Percentiles rank a stretch among this genome's conserved stretches.
These are phyloP conservation scores for Catharanthus roseus DNA, from an alignment of 257 asterid species.

Conservation along the genomic window DNA sequence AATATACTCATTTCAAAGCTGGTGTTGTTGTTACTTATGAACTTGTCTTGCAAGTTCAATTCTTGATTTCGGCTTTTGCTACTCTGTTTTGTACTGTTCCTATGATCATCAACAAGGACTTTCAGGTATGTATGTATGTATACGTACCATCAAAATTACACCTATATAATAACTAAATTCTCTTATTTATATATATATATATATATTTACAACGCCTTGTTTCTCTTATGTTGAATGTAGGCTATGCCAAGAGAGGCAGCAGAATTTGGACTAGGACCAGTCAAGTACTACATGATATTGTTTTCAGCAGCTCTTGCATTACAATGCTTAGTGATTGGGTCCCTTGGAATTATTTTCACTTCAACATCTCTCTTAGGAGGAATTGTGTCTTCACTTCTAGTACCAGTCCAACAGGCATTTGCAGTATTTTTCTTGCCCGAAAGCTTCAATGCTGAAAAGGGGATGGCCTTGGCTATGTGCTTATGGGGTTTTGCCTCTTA, in stretches of 20 bases:
- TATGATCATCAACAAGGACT: constrained; percentile 32
- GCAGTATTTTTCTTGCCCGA: constrained; percentile 31
- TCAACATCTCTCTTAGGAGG: constrained; percentile 29
- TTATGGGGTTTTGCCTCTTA: constrained; percentile 38
- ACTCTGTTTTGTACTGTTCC: constrained; percentile 26
- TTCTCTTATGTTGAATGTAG: constrained; percentile 10
- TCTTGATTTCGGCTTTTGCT: constrained; percentile 19
- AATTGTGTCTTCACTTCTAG: constrained; percentile 26
- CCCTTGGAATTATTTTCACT: constrained; percentile 25
- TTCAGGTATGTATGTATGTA: constrained; percentile 19
- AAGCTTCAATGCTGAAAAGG: constrained; percentile 25
- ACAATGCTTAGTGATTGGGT: constrained; percentile 24
- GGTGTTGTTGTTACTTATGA: constrained; percentile 22
- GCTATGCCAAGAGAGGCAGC: constrained; percentile 30
- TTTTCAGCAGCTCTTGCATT: constrained; percentile 21
- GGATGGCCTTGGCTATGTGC: constrained; percentile 32
- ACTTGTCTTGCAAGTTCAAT: constrained; percentile 26
- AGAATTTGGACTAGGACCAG: constrained; percentile 22
- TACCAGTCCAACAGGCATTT: constrained; percentile 29
- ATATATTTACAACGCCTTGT: background rate
- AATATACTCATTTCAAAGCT: constrained; percentile 23
- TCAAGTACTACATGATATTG: constrained; percentile 27
- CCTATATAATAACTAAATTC: no score
- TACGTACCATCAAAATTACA: background rate
- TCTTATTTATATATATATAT: no score